Evolutionary conservation across 352 stramenopile species (phyloP), one percentile per base, ranked within the genome.

Genomic region (Phytophthora syringae): DNA sequence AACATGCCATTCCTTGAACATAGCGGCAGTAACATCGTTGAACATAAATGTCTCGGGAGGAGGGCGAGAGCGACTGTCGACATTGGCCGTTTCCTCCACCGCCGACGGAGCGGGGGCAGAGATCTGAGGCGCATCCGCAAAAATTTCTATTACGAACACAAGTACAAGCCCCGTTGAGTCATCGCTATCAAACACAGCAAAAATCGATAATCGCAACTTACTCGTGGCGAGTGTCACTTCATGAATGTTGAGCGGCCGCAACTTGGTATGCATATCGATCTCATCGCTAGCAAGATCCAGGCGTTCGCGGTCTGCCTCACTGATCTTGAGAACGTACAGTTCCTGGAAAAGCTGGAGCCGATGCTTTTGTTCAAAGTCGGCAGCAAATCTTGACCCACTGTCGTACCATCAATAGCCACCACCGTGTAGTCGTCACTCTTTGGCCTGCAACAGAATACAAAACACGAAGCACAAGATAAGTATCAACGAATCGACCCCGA

Each of bases 1-100:
- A 37, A 96, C 81, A 30, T 89, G 88, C 88, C 88, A 96, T 63
- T 96, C 88, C 66, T 96, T 95, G 72, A 94, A 96, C 86, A 94
- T 95, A 5, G 83, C 88, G 2, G 86, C 88, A 20, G 86, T 96
- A 51, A 96, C 86, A 67, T 96, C 88, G 72, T 96, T 96, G 57
- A 94, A 96, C 88, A 96, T 96, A 69, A 96, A 96, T 30, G 88
- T 96, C 59, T 94, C 85, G 1, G 88, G 88, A 27, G 84, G 86
- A 11, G 88, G 88, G 20, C 88, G 88, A 12, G 77, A 70, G 28
- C 86, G 84, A 30, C 77, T 86, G 52, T 93, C 80, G 47, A 91
- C 50, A 52, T 84, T 89, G 16, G 76, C 67, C 6, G 80, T 78
- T 52, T 94, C 81, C 25, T 94, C 85, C 39, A 91, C 81, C 0